phyloP scores from a whole-genome alignment of 805 yeast genomes.

The Schizosaccharomyces osmophilus region DNA sequence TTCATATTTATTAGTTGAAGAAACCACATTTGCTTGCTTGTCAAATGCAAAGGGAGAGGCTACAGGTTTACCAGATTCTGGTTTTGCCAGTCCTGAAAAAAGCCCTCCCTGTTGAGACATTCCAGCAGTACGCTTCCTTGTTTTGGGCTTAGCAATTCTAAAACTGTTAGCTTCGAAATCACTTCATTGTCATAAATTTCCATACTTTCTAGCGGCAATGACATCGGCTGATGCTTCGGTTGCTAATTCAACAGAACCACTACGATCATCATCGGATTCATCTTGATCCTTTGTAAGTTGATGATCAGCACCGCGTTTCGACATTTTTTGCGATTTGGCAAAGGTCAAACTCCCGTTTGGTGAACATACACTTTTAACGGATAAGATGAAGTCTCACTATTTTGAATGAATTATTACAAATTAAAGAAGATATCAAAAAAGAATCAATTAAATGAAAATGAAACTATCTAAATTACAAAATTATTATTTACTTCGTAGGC shows the following conservation, averaged over 20 bases:
- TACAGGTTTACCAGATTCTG: neutral
- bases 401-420: too few species aligned
- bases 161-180: neutral
- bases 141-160: constrained; percentile 2
- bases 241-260: neutral
- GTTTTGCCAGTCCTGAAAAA: neutral
- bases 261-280: constrained; percentile 1
- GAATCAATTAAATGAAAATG: too few species aligned
- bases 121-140: neutral
- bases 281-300: constrained; percentile 1
- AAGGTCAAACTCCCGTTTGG: neutral
- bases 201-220: constrained; percentile 1
- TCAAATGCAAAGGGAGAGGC: neutral
- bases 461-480: too few species aligned
- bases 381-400: too few species aligned
- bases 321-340: neutral
- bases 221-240: constrained; percentile 1
- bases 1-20: neutral
- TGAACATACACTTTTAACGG: too few species aligned
- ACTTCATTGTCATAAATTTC: neutral
- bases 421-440: too few species aligned
- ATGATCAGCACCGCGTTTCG: constrained; percentile 3
- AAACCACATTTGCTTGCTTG: neutral
- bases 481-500: too few species aligned
- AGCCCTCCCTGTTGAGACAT: neutral